phyloP scores from a whole-genome alignment of 129 eudicot genomes.

The Gnaphalium uliginosum region DNA sequence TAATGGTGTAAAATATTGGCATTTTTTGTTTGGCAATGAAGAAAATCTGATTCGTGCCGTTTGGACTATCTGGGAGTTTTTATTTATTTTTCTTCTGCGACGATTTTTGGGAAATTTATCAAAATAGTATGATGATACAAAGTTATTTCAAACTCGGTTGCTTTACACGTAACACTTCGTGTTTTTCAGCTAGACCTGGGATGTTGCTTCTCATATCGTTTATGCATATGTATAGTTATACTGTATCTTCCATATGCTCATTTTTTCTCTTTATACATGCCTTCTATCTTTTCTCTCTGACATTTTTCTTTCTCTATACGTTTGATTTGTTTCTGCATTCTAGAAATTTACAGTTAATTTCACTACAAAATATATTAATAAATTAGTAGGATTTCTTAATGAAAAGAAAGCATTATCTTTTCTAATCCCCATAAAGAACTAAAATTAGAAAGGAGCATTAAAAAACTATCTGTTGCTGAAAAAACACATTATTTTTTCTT shows the following conservation, averaged over 20 bases:
- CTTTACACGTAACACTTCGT: too few species aligned
- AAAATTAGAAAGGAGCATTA: neutral
- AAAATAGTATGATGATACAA: too few species aligned
- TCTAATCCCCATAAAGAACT: neutral
- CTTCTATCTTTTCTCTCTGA: neutral
- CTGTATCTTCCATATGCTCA: neutral
- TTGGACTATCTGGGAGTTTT: neutral
- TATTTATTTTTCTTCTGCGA: too few species aligned
- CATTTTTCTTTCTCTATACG: neutral
- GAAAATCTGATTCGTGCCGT: neutral
- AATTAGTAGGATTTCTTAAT: neutral
- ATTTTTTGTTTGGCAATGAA: neutral
- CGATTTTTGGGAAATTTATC: too few species aligned
- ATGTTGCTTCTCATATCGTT: too few species aligned
- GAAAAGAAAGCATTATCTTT: neutral
- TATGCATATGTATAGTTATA: neutral
- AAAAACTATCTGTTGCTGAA: neutral
- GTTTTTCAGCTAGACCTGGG: too few species aligned
- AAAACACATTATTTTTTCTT: neutral
- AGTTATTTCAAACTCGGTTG: too few species aligned
- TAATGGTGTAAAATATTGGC: neutral
- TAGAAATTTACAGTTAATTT: neutral
- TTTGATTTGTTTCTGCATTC: slow-evolving; percentile 1
- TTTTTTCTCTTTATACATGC: neutral
- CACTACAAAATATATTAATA: neutral